These are phyloP conservation scores for Globisporangium spinosum DNA, from an alignment of 352 stramenopile genomes.

Conservation along the genomic window DNA sequence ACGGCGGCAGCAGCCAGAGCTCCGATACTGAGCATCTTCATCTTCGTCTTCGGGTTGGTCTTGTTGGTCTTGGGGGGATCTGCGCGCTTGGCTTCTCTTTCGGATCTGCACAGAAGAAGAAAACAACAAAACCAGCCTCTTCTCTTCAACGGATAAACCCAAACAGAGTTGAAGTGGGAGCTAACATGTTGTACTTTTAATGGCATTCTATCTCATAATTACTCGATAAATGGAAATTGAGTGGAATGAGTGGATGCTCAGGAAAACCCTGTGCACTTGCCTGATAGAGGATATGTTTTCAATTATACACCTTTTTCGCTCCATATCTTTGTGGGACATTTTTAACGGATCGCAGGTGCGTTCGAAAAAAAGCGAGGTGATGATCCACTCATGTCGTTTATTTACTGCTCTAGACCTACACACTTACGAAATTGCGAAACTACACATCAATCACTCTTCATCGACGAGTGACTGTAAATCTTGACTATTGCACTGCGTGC, in stretches of 20 bases:
- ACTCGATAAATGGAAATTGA: background rate
- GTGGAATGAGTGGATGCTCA: background rate
- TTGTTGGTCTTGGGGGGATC: background rate
- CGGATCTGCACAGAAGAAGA: slow-evolving; percentile 5
- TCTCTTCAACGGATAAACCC: slow-evolving; percentile 8
- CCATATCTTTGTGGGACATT: background rate
- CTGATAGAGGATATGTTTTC: background rate
- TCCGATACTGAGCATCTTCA: slow-evolving; percentile 15
- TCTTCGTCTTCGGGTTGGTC: background rate
- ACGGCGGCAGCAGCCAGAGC: background rate
- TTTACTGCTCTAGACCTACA: slow-evolving; percentile 7
- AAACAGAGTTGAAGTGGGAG: background rate
- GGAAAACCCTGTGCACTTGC: background rate
- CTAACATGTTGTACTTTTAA: background rate
- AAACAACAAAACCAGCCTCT: background rate
- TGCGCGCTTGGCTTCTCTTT: slow-evolving; percentile 8
- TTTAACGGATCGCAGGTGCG: background rate
- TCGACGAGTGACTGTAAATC: background rate
- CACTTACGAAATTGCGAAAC: slow-evolving; percentile 3
- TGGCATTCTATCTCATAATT: background rate
- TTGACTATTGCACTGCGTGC: background rate
- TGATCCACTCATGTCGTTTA: background rate
- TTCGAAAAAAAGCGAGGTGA: background rate
- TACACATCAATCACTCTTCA: background rate
- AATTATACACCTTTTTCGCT: background rate